Evolutionary conservation across 2,329 filamentous ascomycete species (phyloP).

Genomic region (Botryotinia narcissicola): DNA sequence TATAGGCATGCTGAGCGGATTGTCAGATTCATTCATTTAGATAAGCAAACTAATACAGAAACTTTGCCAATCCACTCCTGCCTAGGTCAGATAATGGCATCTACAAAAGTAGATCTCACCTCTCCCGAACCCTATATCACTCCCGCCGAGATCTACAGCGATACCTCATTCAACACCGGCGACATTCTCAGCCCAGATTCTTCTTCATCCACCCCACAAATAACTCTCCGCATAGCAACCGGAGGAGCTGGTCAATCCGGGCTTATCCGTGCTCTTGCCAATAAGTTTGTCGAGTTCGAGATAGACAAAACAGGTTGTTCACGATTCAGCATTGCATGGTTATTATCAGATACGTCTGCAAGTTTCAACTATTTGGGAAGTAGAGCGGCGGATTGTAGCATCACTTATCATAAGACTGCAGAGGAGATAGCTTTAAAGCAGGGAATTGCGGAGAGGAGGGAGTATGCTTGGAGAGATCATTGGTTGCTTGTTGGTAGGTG

Average conservation of each 20-base stretch:
- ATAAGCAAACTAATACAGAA: background rate
- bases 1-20: background rate
- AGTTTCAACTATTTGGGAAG: conserved; percentile 45
- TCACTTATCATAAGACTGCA: conserved; percentile 46
- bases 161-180: background rate
- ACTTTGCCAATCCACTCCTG: background rate
- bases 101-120: background rate
- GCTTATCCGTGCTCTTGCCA: conserved; percentile 39
- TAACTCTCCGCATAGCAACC: conserved; percentile 37
- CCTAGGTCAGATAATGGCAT: conserved; percentile 10
- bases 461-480: conserved; percentile 48
- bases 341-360: conserved; percentile 46
- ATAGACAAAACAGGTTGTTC: conserved; percentile 33
- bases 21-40: background rate
- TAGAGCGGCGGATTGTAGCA: conserved; percentile 44
- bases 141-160: conserved; percentile 21
- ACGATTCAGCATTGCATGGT: conserved; percentile 46
- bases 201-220: background rate
- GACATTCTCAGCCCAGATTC: background rate
- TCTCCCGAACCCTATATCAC: conserved; percentile 15
- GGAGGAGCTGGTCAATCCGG: conserved; percentile 39
- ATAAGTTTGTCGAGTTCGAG: conserved; percentile 41
- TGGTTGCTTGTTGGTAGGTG: conserved; percentile 45
- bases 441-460: conserved; percentile 41
- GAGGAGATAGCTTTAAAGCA: conserved; percentile 46